A percentile compares a stretch with the other conserved stretches of the same genome.
phyloP scores from a whole-genome alignment of 2,329 filamentous ascomycete species.

The Catunica adiposa region DNA sequence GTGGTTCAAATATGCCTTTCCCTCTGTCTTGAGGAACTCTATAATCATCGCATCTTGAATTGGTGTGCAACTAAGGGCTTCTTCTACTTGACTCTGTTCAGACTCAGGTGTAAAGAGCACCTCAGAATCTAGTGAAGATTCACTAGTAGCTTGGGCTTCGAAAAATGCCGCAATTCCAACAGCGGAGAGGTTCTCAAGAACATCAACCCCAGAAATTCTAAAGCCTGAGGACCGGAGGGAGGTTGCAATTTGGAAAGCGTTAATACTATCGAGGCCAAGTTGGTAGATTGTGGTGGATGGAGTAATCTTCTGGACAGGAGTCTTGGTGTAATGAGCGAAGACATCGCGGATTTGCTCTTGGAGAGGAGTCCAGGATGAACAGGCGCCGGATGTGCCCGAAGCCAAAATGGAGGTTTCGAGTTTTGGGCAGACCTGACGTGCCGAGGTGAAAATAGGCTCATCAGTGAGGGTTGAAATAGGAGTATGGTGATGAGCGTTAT shows the following conservation, averaged over 20 bases:
- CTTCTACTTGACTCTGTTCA: background rate
- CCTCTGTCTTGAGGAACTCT: conserved; percentile 51
- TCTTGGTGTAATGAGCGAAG: background rate
- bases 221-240: conserved; percentile 44
- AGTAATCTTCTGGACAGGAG: conserved; percentile 33
- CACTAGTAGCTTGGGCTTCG: background rate
- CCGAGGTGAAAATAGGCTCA: too few relatives aligned
- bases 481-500: too few relatives aligned
- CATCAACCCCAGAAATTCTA: conserved; percentile 48
- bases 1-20: conserved; percentile 60
- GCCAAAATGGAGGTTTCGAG: background rate
- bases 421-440: background rate
- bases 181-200: conserved; percentile 35
- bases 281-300: conserved; percentile 61
- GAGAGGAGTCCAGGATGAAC: background rate
- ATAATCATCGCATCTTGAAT: conserved; percentile 67
- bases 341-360: background rate
- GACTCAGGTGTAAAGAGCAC: conserved; percentile 1
- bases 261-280: conserved; percentile 85
- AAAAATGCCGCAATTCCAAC: background rate
- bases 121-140: background rate
- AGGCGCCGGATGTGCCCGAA: background rate
- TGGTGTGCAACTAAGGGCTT: conserved; percentile 42
- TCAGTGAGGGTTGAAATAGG: too few relatives aligned
- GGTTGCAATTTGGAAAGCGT: conserved; percentile 60